A percentile compares a stretch with the other conserved stretches of the same genome.
These are phyloP conservation scores for Trichoderma atrobrunneum DNA, from an alignment of 2,329 filamentous ascomycete genomes.

Conservation along the genomic window DNA sequence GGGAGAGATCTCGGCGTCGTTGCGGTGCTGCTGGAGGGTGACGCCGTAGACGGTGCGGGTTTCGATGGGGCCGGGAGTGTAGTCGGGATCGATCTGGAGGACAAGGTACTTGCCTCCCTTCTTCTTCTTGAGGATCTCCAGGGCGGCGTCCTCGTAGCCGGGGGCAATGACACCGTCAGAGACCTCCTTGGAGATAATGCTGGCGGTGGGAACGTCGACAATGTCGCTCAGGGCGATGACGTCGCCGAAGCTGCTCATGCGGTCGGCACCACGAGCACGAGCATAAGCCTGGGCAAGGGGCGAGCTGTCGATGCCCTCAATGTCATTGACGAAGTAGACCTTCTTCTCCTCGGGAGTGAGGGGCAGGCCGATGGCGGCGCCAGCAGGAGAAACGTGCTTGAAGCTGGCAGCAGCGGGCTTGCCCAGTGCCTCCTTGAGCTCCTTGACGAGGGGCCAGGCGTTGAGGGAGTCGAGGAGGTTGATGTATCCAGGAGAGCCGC, in stretches of 20 bases:
- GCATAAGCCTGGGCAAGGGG: conserved; percentile 91
- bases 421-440: conserved; percentile 84
- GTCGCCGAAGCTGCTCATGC: conserved; percentile 98
- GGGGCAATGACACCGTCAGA: conserved; percentile 96
- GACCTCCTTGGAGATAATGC: conserved; percentile 97
- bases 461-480: conserved; percentile 96
- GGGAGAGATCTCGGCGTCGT: conserved; percentile 83
- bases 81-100: conserved; percentile 88
- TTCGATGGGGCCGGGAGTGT: conserved; percentile 77
- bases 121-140: conserved; percentile 94
- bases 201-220: conserved; percentile 89
- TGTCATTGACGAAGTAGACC: conserved; percentile 98
- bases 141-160: conserved; percentile 77
- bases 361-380: conserved; percentile 88
- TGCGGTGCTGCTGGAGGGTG: conserved; percentile 84
- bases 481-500: conserved; percentile 91
- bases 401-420: conserved; percentile 93
- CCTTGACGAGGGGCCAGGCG: conserved; percentile 94
- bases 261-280: conserved; percentile 89
- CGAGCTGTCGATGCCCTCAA: conserved; percentile 82
- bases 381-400: conserved; percentile 97
- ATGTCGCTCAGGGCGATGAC: conserved; percentile 89
- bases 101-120: conserved; percentile 97
- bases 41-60: conserved; percentile 87
- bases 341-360: conserved; percentile 86